phyloP scores from a whole-genome alignment of 805 yeast species.

The Yarrowia sp. region DNA sequence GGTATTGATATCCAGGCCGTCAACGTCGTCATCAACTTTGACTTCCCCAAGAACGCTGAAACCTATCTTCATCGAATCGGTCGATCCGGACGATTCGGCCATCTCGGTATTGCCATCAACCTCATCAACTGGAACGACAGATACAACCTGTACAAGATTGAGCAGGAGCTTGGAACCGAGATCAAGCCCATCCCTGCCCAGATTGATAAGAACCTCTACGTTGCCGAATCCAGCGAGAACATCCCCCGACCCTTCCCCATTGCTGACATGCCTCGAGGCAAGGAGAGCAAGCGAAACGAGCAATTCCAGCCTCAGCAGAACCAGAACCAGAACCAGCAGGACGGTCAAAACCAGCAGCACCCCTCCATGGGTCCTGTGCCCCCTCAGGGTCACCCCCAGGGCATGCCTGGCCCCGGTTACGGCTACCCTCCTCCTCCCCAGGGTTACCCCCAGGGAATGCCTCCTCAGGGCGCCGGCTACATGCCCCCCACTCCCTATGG shows the following conservation, averaged over 20 bases:
- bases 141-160: constrained; percentile 87
- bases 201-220: constrained; percentile 85
- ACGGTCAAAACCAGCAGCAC: constrained; percentile 27
- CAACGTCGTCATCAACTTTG: constrained; percentile 95
- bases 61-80: constrained; percentile 98
- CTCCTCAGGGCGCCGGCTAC: constrained; percentile 30
- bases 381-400: constrained; percentile 22
- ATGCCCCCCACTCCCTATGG: constrained; percentile 26
- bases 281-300: constrained; percentile 28
- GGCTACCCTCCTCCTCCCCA: constrained; percentile 29
- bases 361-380: constrained; percentile 5
- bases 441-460: constrained; percentile 24
- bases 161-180: constrained; percentile 96
- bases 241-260: constrained; percentile 90
- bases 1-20: constrained; percentile 99
- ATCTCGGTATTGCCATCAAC: constrained; percentile 95
- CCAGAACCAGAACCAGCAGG: constrained; percentile 8
- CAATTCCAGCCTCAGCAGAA: constrained; percentile 26
- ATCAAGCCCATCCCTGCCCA: constrained; percentile 95
- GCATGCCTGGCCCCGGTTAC: constrained; percentile 27
- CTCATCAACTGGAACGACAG: constrained; percentile 96
- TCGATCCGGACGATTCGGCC: constrained; percentile 98
- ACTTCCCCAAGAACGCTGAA: constrained; percentile 97
- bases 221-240: constrained; percentile 55
- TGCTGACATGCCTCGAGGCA: constrained; percentile 43